Conservation (phyloP, 2,329 filamentous ascomycete genomes). For the Penicillium oxalicum region DNA sequence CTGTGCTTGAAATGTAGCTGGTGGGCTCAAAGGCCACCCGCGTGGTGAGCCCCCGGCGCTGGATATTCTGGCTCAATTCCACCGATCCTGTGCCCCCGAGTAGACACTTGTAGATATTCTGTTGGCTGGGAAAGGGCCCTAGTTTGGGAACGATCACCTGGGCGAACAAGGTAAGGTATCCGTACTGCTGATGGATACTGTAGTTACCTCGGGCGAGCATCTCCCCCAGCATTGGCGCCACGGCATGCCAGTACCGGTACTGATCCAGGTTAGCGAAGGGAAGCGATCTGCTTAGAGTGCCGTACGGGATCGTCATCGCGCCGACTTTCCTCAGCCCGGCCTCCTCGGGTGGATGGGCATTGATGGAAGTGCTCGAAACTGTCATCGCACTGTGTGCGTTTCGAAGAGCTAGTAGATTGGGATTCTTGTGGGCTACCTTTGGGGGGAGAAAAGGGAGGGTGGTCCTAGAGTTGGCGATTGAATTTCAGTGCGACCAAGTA, state of each 20-base stretch:
- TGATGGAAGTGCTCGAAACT: not conserved
- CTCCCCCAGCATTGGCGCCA: constrained; percentile 6
- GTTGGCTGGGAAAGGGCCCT: constrained; percentile 3
- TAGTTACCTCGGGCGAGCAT: constrained; percentile 7
- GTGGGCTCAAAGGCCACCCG: constrained; percentile 8
- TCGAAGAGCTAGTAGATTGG: not conserved
- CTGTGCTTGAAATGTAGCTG: constrained; percentile 1
- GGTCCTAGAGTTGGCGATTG: not conserved
- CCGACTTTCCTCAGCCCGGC: not conserved
- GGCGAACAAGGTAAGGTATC: constrained; percentile 7
- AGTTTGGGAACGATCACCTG: constrained; percentile 7
- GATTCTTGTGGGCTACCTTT: not conserved
- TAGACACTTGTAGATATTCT: constrained; percentile 4
- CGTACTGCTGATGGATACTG: constrained; percentile 8
- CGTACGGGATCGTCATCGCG: not conserved
- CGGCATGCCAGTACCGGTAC: constrained; percentile 8
- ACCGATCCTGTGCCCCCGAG: constrained; percentile 6
- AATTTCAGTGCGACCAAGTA: not conserved
- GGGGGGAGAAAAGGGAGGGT: not conserved
- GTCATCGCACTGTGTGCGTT: not conserved
- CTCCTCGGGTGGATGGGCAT: not conserved
- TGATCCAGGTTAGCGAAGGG: constrained; percentile 8
- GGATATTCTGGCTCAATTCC: constrained; percentile 13
- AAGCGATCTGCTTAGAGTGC: constrained; percentile 3
- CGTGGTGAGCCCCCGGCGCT: not conserved